These are phyloP conservation scores for Leccinum subrobustum DNA, from an alignment of 1,284 basidiomycete genomes.

Conservation along the genomic window DNA sequence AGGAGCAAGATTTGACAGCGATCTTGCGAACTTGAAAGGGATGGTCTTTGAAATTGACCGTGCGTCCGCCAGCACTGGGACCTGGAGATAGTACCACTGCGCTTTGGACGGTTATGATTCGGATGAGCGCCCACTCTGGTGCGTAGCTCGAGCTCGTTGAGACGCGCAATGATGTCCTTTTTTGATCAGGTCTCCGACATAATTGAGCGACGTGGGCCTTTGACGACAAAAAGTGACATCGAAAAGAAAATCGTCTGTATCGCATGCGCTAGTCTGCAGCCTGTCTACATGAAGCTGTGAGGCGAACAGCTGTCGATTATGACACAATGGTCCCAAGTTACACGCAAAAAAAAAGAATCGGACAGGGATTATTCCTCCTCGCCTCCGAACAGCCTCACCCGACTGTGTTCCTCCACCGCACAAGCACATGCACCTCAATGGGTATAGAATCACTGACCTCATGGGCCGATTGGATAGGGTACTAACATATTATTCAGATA, in stretches of 20 bases:
- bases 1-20: constrained; percentile 89
- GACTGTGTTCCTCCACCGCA: neutral
- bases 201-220: constrained; percentile 35
- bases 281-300: too few relatives aligned
- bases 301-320: too few relatives aligned
- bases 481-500: too few relatives aligned
- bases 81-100: constrained; percentile 1
- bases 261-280: constrained; percentile 15
- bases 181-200: constrained; percentile 53
- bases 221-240: constrained; percentile 29
- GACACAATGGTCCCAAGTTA: neutral
- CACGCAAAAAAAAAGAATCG: neutral
- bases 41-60: constrained; percentile 67
- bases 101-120: constrained; percentile 6
- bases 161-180: constrained; percentile 64
- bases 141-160: constrained; percentile 50
- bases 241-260: constrained; percentile 28
- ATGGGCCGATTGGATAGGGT: too few relatives aligned
- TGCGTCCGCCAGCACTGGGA: constrained; percentile 21
- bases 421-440: neutral
- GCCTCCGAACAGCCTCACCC: too few relatives aligned
- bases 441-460: too few relatives aligned
- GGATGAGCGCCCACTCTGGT: constrained; percentile 8
- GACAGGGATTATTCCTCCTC: too few relatives aligned
- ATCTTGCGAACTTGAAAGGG: constrained; percentile 73